These are phyloP conservation scores for Lactarius psammicola DNA, from an alignment of 768 basidiomycete species.

Conservation along the genomic window DNA sequence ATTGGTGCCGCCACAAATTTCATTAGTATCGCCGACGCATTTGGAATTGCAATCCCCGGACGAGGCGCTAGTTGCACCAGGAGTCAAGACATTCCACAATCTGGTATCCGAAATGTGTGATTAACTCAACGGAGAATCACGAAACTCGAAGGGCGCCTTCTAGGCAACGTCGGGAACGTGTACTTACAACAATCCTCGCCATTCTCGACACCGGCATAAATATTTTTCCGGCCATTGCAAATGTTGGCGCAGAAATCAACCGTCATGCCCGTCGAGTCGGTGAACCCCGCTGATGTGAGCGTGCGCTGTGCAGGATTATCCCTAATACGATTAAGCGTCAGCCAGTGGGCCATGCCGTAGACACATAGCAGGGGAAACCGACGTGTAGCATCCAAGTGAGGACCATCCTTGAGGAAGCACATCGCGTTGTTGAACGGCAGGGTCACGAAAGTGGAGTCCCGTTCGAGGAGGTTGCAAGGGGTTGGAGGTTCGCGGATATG, in stretches of 20 bases:
- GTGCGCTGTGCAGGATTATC: conserved; percentile 60
- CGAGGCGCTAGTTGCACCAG: conserved; percentile 46
- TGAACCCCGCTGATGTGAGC: conserved; percentile 47
- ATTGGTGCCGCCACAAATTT: conserved; percentile 59
- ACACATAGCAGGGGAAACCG: conserved; percentile 25
- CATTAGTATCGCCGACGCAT: conserved; percentile 58
- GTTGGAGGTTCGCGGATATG: no score
- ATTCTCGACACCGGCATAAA: conserved; percentile 72
- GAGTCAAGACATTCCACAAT: conserved; percentile 59
- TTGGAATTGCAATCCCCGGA: conserved; percentile 56
- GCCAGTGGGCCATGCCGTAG: conserved; percentile 24
- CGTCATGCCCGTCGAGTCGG: conserved; percentile 57
- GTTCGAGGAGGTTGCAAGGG: no score
- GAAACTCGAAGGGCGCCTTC: background rate
- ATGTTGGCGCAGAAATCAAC: conserved; percentile 49
- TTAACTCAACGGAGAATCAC: no score
- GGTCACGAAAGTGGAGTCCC: background rate
- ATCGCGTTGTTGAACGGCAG: conserved; percentile 4
- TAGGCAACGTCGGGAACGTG: background rate
- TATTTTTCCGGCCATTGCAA: conserved; percentile 45
- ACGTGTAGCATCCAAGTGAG: conserved; percentile 63
- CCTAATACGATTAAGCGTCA: conserved; percentile 41
- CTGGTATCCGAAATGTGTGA: no score
- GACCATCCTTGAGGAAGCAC: conserved; percentile 56
- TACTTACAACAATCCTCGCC: conserved; percentile 59